Percentiles rank a stretch among this genome's conserved stretches.
Evolutionary conservation across 2,329 filamentous ascomycete genomes (phyloP).

Genomic region (Cladosporium phlei): DNA sequence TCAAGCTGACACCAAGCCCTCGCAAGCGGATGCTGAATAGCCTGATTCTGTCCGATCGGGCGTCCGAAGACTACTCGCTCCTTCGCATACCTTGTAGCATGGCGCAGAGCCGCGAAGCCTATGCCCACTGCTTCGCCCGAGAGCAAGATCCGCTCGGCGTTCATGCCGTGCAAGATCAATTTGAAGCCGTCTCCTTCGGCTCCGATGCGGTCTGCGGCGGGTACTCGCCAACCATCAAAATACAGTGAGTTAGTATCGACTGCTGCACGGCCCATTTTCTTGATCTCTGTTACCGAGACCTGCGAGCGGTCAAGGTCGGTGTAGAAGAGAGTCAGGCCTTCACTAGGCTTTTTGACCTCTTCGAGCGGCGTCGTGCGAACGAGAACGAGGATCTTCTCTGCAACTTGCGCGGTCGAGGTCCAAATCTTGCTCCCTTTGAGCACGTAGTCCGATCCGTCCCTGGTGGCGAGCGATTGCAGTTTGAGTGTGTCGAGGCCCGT

Average conservation of each 20-base stretch:
- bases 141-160: slow-evolving; percentile 70
- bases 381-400: slow-evolving; percentile 42
- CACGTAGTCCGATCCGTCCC: slow-evolving; percentile 34
- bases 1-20: slow-evolving; percentile 63
- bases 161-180: slow-evolving; percentile 69
- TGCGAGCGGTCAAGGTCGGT: slow-evolving; percentile 37
- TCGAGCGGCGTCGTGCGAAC: slow-evolving; percentile 39
- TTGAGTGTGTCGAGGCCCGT: slow-evolving; percentile 42
- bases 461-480: slow-evolving; percentile 35
- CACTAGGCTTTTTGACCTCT: slow-evolving; percentile 39
- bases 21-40: slow-evolving; percentile 61
- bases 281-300: slow-evolving; percentile 41
- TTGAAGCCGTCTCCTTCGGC: slow-evolving; percentile 43
- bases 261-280: slow-evolving; percentile 43
- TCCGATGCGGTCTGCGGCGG: slow-evolving; percentile 37
- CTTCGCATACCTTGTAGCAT: slow-evolving; percentile 60
- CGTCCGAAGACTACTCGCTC: slow-evolving; percentile 63
- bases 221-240: slow-evolving; percentile 43
- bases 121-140: slow-evolving; percentile 48
- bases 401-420: slow-evolving; percentile 44
- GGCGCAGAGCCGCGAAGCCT: slow-evolving; percentile 41
- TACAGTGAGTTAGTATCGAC: slow-evolving; percentile 43
- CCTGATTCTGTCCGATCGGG: slow-evolving; percentile 63
- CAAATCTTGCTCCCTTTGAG: slow-evolving; percentile 42
- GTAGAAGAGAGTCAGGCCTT: slow-evolving; percentile 44